Percentiles rank a stretch among this genome's conserved stretches.
These are phyloP conservation scores for Rhizopogon sp. DNA, from an alignment of 768 basidiomycete species.

Conservation along the genomic window DNA sequence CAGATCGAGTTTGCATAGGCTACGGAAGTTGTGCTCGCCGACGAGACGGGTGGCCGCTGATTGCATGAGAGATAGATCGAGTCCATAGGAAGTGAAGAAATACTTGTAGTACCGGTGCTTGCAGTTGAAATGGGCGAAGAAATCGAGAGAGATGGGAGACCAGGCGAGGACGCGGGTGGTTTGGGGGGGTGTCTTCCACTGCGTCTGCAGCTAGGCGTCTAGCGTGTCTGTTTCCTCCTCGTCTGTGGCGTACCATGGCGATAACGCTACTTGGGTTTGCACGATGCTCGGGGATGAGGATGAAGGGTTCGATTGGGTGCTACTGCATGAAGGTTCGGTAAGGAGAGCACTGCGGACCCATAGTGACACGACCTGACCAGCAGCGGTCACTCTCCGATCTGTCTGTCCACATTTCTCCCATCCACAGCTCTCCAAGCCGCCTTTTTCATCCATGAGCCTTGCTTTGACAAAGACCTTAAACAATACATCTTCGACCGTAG, in stretches of 20 bases:
- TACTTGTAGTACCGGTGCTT: conserved; percentile 93
- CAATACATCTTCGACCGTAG: conserved; percentile 88
- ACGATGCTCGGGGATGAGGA: neutral
- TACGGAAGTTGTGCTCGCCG: conserved; percentile 94
- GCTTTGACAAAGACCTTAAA: conserved; percentile 76
- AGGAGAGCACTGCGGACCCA: conserved; percentile 77
- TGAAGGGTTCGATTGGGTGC: neutral
- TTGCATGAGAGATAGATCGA: conserved; percentile 74
- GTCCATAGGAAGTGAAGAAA: conserved; percentile 70
- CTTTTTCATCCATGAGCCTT: conserved; percentile 67
- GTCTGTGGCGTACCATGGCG: conserved; percentile 3
- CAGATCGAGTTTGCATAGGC: conserved; percentile 90
- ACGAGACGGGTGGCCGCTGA: conserved; percentile 65
- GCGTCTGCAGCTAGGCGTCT: conserved; percentile 27
- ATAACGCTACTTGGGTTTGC: neutral
- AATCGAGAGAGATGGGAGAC: conserved; percentile 87
- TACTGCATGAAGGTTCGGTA: neutral
- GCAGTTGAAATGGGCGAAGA: conserved; percentile 90
- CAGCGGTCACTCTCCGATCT: conserved; percentile 91
- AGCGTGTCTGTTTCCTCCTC: conserved; percentile 1
- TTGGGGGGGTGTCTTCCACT: conserved; percentile 39
- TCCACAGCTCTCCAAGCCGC: conserved; percentile 79
- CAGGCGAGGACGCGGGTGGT: conserved; percentile 91
- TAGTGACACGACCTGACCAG: conserved; percentile 88
- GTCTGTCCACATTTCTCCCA: conserved; percentile 93